These are phyloP conservation scores for Syzygium malaccense DNA, from an alignment of 441 rosid species.

Conservation along the genomic window DNA sequence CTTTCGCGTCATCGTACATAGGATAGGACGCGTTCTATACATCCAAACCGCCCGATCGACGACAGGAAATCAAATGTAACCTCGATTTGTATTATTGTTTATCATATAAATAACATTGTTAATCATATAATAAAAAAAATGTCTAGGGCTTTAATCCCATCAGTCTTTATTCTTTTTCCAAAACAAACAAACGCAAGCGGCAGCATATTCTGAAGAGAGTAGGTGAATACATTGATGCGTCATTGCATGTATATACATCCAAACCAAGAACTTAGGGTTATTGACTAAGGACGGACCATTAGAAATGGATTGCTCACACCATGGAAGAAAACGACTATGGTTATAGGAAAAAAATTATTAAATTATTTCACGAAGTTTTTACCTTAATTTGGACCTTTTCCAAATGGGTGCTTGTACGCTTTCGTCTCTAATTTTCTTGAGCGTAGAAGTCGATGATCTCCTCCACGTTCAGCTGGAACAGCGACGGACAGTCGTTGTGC, in stretches of 20 bases:
- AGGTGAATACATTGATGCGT: neutral
- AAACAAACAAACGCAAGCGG: neutral
- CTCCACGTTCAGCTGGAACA: conserved; percentile 55
- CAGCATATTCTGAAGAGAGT: neutral
- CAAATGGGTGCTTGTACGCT: neutral
- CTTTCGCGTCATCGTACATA: neutral
- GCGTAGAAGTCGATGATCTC: conserved; percentile 75
- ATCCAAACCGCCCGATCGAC: neutral
- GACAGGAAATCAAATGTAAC: neutral
- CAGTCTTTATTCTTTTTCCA: neutral
- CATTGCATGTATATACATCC: neutral
- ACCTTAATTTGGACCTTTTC: neutral
- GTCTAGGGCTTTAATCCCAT: neutral
- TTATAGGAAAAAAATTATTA: neutral
- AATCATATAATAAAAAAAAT: too few species aligned
- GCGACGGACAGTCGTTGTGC: conserved; percentile 56
- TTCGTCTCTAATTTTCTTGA: conserved; percentile 29
- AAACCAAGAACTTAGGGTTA: neutral
- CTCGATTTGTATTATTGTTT: neutral
- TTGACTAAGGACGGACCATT: neutral
- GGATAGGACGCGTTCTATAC: neutral
- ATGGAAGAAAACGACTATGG: neutral
- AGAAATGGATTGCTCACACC: neutral
- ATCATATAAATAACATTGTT: too few species aligned
- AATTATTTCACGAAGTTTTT: neutral